Evolutionary conservation across 208 protist species (phyloP).

Genomic region (Naegleria lovaniensis): DNA sequence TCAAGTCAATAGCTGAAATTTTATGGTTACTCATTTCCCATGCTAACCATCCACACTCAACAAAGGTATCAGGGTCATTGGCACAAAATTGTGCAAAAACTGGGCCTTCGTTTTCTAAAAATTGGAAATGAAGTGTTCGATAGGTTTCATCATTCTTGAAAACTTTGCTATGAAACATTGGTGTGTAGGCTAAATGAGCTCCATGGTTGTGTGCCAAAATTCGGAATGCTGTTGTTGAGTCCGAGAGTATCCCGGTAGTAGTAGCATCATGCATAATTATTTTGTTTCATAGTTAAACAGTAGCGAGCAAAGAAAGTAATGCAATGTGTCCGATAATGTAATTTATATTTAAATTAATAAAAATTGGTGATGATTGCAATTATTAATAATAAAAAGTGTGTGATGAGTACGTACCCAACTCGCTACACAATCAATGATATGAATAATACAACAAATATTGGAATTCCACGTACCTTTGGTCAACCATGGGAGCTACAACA

Average conservation of each 20-base stretch:
- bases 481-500: slow-evolving; percentile 81
- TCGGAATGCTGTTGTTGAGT: slow-evolving; percentile 66
- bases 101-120: slow-evolving; percentile 54
- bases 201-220: slow-evolving; percentile 72
- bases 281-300: too few species aligned
- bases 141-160: slow-evolving; percentile 58
- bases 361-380: too few species aligned
- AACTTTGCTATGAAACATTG: slow-evolving; percentile 70
- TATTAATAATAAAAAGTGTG: too few species aligned
- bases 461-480: slow-evolving; percentile 60
- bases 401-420: background rate
- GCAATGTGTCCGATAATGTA: too few species aligned
- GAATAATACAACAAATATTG: too few species aligned
- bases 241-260: too few species aligned
- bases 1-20: slow-evolving; percentile 36
- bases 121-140: slow-evolving; percentile 55
- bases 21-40: background rate
- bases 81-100: slow-evolving; percentile 75
- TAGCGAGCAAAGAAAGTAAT: too few species aligned
- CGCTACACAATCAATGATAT: too few species aligned
- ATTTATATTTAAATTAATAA: too few species aligned
- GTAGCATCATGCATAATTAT: too few species aligned
- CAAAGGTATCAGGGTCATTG: slow-evolving; percentile 51
- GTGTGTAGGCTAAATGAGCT: slow-evolving; percentile 67
- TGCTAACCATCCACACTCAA: slow-evolving; percentile 38